A percentile compares a stretch with the other conserved stretches of the same genome.
Evolutionary conservation across 352 stramenopile genomes (phyloP).

Genomic region (Halophytophthora polymorphica): DNA sequence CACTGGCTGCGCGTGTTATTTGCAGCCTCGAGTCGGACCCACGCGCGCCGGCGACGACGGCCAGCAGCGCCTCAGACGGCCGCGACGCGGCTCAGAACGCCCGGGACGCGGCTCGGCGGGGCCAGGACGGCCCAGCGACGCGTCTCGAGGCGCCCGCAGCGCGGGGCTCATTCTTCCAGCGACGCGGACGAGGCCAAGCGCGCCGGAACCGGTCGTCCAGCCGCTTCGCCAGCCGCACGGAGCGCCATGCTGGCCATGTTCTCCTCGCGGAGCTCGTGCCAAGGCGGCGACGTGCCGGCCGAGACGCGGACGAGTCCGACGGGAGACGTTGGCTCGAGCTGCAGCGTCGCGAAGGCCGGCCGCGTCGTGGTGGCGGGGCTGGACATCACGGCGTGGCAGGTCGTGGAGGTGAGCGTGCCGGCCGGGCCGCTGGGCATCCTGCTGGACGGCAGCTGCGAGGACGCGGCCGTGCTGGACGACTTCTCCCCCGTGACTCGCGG

Average conservation of each 20-base stretch:
- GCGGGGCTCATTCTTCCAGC: no score
- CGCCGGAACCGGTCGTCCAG: no score
- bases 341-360: constrained; percentile 15
- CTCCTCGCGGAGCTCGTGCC: constrained; percentile 13
- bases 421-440: constrained; percentile 67
- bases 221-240: neutral
- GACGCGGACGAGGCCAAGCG: no score
- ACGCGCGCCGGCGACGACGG: no score
- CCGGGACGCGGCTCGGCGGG: no score
- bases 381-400: constrained; percentile 22
- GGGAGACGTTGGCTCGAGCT: constrained; percentile 8
- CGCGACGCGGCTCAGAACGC: no score
- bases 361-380: constrained; percentile 22
- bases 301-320: constrained; percentile 15
- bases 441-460: constrained; percentile 40
- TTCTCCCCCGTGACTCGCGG: constrained; percentile 49
- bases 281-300: constrained; percentile 2
- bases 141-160: no score
- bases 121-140: no score
- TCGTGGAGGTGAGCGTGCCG: constrained; percentile 40
- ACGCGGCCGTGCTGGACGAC: constrained; percentile 55
- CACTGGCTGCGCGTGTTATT: no score
- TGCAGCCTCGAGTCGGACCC: no score
- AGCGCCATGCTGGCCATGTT: constrained; percentile 23
- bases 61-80: no score